Base-by-base conservation (phyloP, 2,329 filamentous ascomycete species). In the Neofusicoccum cordaticola region DNA sequence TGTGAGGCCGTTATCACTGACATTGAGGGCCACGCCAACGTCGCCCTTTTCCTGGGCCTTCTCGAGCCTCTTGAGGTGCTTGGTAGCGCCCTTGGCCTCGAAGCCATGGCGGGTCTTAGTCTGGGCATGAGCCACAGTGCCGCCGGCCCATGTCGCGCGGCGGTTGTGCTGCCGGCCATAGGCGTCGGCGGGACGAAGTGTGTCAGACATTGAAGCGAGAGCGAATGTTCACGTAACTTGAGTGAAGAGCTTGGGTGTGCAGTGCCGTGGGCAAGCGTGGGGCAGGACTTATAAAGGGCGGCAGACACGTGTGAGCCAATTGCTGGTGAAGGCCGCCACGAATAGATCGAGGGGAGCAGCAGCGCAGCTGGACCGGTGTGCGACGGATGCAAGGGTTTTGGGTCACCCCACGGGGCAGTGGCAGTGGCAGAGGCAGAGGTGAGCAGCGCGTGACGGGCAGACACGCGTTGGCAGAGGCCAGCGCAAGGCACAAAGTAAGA, bases 31-130 rank as follows among this genome's bases (percentile, higher is more conserved):
- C 15, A 67, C 67, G n/a, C 66, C 67, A 12, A 51, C 56, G 27
- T 60, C 62, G 8, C 64, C 61, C 27, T 67, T 67, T 22, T 70
- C 64, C 48, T 67, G 42, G n/a, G 67, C 67, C 42, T 68, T 68
- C 37, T 66, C 66, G 45, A 69, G 56, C 17, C 67, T 67, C 22
- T 68, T 64, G 50, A 69, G 60, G 34, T 70, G 69, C 31, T 71
- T 69, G 7, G 69, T 65, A 9, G 73, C 71, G 31, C 70, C 67
- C 41, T 67, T 62, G 31, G 71, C 73, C 45, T 69, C 68, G 48
- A 74, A 75, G 13, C 68, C 64, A 66, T 73, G 62, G 48, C 69
- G 69, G 2, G 70, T 72, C 57, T 62, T 64, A 22, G 51, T 41
- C 9, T 31, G 27, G 12, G 52, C 31, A 34, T 58, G 41, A 31